Evolutionary conservation across 805 yeast genomes (phyloP).

Genomic region (Torulaspora microellipsoides): DNA sequence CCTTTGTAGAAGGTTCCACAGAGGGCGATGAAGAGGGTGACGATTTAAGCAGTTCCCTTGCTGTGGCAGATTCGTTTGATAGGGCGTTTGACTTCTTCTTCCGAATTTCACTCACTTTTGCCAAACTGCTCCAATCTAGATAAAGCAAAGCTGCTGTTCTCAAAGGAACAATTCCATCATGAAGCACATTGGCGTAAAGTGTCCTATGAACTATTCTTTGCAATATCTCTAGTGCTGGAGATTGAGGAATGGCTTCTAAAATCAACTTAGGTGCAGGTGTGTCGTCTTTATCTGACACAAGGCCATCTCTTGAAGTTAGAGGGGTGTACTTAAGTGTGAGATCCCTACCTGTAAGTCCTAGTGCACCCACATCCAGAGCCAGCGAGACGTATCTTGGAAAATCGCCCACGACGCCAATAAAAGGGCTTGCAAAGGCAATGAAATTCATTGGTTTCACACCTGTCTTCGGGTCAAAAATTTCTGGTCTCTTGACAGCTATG

Average conservation of each 20-base stretch:
- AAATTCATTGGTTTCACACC: slow-evolving; percentile 69
- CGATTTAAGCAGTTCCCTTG: slow-evolving; percentile 1
- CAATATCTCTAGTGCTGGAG: slow-evolving; percentile 63
- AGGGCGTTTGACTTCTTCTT: slow-evolving; percentile 7
- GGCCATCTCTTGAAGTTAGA: slow-evolving; percentile 26
- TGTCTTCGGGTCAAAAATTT: slow-evolving; percentile 48
- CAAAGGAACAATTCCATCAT: slow-evolving; percentile 95
- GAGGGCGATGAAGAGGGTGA: slow-evolving; percentile 1
- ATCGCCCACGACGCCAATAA: slow-evolving; percentile 82
- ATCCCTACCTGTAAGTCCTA: slow-evolving; percentile 93
- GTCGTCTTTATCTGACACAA: slow-evolving; percentile 16
- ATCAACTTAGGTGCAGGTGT: slow-evolving; percentile 45
- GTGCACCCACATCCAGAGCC: slow-evolving; percentile 79
- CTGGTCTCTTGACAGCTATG: slow-evolving; percentile 55
- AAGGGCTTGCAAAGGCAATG: slow-evolving; percentile 80
- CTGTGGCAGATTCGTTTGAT: background rate
- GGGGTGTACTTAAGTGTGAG: slow-evolving; percentile 57
- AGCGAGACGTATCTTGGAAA: slow-evolving; percentile 81
- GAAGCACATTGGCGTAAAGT: slow-evolving; percentile 79
- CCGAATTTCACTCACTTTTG: slow-evolving; percentile 42
- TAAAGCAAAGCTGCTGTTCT: slow-evolving; percentile 83
- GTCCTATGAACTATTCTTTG: slow-evolving; percentile 67
- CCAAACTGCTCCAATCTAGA: slow-evolving; percentile 76
- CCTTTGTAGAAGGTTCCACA: slow-evolving; percentile 2
- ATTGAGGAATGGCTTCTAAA: slow-evolving; percentile 67